These are phyloP conservation scores for Neospermospora avenae DNA, from an alignment of 2,329 filamentous ascomycete genomes.

Conservation along the genomic window DNA sequence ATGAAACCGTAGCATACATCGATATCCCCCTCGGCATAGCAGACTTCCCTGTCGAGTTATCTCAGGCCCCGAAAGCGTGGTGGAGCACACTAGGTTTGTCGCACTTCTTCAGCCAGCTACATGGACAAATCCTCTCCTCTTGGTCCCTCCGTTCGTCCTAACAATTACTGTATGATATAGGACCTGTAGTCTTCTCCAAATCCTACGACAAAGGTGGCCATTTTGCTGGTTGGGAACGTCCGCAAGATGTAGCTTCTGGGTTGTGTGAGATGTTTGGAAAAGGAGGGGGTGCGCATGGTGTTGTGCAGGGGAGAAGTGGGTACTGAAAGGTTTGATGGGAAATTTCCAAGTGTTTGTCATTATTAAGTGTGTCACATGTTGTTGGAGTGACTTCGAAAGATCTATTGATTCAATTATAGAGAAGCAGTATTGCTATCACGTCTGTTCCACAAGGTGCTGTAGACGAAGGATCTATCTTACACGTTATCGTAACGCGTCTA, in stretches of 20 bases:
- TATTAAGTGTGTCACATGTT: too few relatives aligned
- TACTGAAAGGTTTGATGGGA: not conserved
- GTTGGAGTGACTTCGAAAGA: too few relatives aligned
- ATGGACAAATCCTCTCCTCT: not conserved
- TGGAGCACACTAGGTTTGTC: conserved; percentile 43
- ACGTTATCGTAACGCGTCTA: too few relatives aligned
- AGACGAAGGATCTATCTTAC: too few relatives aligned
- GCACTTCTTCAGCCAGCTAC: not conserved
- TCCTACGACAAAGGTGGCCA: conserved; percentile 38
- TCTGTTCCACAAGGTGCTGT: too few relatives aligned
- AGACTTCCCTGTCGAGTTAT: conserved; percentile 56
- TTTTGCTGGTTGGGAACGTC: conserved; percentile 57
- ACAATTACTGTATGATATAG: conserved; percentile 28
- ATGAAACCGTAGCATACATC: conserved; percentile 11
- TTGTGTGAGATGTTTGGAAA: conserved; percentile 54
- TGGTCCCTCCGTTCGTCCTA: not conserved
- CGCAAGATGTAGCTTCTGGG: conserved; percentile 49
- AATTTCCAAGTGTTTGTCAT: too few relatives aligned
- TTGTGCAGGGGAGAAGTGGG: conserved; percentile 16
- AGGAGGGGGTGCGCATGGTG: conserved; percentile 40
- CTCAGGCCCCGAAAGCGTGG: conserved; percentile 51
- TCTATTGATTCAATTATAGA: too few relatives aligned
- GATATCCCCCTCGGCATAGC: conserved; percentile 49
- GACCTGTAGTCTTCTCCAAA: conserved; percentile 54
- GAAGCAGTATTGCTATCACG: too few relatives aligned